Base-by-base conservation (phyloP, 306 rosid species). In the Oxytropis ochrocephala region DNA sequence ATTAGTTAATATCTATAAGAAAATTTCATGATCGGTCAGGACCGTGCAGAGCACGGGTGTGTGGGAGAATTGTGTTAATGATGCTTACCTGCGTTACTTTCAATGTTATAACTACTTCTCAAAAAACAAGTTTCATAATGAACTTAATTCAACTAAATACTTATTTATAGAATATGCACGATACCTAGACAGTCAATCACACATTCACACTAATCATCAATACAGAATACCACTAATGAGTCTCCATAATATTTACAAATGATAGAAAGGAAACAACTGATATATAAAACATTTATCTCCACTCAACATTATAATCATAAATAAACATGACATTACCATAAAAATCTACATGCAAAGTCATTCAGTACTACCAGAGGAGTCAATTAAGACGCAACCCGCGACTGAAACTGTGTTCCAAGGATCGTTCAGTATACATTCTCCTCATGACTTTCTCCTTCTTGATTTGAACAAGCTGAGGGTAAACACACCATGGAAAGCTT, bases 401-500 rank as follows among this genome's bases (percentile, higher is more conserved):
- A 32, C 72, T 18, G 49, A 81, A 67, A 53, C 32, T 13, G 6
- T n/a, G 21, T 12, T 53, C 76, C 69, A 72, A 7, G 38, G 79
- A 65, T 5, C 3, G 11, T 6, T 12, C 9, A 5, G 43, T 7
- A 38, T 8, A 8, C 71, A 13, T 66, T 74, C 77, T 70, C 7
- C 9, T 17, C 11, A 50, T 55, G 9, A 67, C 43, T 17, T 78
- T 86, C 12, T 66, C 60, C 62, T 51, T 79, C 77, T 86, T 91
- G 72, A 88, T 88, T 30, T 66, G 79, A 18, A 85, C 55, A 47
- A 86, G 92, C 53, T 11, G 78, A 53, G 61, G 86, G 39, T 80
- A 76, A 47, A 87, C 81, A 59, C 92, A 88, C 97, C 95, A 88
- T 8, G 95, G 78, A 12, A 91, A 88, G 81, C 96, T 91, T 33